phyloP scores from a whole-genome alignment of 345 rosid species.

The Eucalyptus tenuipes region DNA sequence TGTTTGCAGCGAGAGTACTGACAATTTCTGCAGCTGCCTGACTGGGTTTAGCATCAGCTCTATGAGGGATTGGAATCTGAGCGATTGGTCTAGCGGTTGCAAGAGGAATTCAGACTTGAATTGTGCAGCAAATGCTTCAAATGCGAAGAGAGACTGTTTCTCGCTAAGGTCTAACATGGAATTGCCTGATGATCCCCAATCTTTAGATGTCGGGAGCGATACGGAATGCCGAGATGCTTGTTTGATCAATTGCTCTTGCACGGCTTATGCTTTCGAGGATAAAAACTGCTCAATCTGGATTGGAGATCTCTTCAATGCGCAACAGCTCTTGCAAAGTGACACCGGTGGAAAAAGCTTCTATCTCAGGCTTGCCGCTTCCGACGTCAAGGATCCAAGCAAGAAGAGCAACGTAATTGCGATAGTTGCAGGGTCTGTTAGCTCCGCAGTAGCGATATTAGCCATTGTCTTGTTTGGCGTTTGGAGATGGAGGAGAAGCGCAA shows the following conservation, averaged over 20 bases:
- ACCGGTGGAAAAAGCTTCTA: constrained; percentile 19
- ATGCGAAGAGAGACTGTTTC: constrained; percentile 19
- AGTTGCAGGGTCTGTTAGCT: constrained; percentile 15
- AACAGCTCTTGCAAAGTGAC: constrained; percentile 12
- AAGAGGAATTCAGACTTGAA: constrained; percentile 23
- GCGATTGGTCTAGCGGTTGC: constrained; percentile 54
- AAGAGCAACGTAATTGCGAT: constrained; percentile 2
- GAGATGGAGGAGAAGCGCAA: constrained; percentile 7
- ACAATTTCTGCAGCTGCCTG: background rate
- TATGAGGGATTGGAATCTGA: constrained; percentile 26
- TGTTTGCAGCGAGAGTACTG: constrained; percentile 15
- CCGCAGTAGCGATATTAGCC: constrained; percentile 5
- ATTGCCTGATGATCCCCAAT: constrained; percentile 3
- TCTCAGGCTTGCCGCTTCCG: constrained; percentile 50
- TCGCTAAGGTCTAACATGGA: background rate
- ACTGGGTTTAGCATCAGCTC: constrained; percentile 28
- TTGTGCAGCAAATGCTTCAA: constrained; percentile 20
- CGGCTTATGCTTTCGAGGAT: constrained; percentile 42
- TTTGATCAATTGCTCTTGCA: constrained; percentile 41
- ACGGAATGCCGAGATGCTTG: constrained; percentile 35
- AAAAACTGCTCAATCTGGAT: constrained; percentile 42
- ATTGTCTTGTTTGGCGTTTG: constrained; percentile 8
- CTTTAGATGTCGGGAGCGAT: background rate
- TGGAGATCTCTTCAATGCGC: constrained; percentile 26
- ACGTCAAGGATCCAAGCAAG: constrained; percentile 15